Conservation (phyloP, 2,329 filamentous ascomycete species). For the Xylariales sp. region DNA sequence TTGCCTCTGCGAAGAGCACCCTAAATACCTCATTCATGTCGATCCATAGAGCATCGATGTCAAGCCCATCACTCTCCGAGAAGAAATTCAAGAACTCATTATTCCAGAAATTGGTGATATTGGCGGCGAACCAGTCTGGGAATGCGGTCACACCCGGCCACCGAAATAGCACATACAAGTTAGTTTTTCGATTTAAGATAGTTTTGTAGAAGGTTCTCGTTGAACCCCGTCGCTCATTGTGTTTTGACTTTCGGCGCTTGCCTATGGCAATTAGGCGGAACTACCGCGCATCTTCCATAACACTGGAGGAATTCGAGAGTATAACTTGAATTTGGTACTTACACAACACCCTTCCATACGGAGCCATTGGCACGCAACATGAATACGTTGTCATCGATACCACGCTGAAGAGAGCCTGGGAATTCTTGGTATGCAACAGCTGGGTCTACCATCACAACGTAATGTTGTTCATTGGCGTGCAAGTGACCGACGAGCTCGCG, state of each 20-base stretch:
- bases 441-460: conserved; percentile 76
- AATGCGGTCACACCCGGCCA: conserved; percentile 72
- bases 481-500: conserved; percentile 62
- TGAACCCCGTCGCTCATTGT: too few species aligned
- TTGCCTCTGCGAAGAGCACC: too few species aligned
- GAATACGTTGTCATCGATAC: conserved; percentile 40
- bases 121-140: conserved; percentile 71
- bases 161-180: too few species aligned
- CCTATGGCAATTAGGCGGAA: too few species aligned
- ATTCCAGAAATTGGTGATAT: conserved; percentile 64
- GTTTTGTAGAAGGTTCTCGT: too few species aligned
- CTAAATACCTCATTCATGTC: conserved; percentile 58
- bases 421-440: conserved; percentile 49
- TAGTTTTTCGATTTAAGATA: too few species aligned
- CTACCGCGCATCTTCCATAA: too few species aligned
- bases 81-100: conserved; percentile 64
- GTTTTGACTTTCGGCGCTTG: too few species aligned
- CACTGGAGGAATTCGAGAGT: too few species aligned
- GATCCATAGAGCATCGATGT: conserved; percentile 76
- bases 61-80: conserved; percentile 55
- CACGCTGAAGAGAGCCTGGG: conserved; percentile 32
- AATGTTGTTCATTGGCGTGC: conserved; percentile 62
- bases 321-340: too few species aligned
- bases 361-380: conserved; percentile 50
- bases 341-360: conserved; percentile 59